Evolutionary conservation across 208 protist genomes (phyloP).

Genomic region (Leishmania tarentolae): DNA sequence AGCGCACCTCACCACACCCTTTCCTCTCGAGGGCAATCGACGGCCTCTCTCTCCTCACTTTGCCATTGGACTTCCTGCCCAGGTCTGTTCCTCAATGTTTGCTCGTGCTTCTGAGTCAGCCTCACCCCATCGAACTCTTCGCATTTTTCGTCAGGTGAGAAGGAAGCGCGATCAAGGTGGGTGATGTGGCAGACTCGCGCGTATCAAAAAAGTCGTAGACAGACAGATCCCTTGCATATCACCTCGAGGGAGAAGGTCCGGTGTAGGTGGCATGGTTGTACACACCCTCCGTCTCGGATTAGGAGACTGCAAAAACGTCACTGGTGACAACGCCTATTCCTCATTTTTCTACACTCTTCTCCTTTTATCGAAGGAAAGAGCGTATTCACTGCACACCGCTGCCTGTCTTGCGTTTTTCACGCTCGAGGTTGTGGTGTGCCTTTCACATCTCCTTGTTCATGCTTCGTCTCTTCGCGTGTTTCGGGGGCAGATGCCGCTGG

Average conservation of each 20-base stretch:
- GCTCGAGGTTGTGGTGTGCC: not conserved
- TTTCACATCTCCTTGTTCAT: not conserved
- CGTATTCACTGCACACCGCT: not conserved
- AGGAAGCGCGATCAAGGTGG: not conserved
- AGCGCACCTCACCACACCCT: no score
- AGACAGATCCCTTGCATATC: not conserved
- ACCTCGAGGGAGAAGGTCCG: not conserved
- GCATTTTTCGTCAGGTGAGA: not conserved
- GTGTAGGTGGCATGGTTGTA: not conserved
- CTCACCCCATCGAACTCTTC: not conserved
- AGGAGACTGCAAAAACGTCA: not conserved
- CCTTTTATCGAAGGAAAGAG: not conserved
- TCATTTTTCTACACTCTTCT: not conserved
- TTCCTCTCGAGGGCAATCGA: not conserved
- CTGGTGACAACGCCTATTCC: not conserved
- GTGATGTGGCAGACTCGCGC: not conserved
- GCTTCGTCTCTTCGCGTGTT: not conserved
- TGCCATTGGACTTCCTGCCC: not conserved
- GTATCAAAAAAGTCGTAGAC: not conserved
- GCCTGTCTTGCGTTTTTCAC: not conserved
- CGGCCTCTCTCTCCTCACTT: not conserved
- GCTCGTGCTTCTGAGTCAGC: not conserved
- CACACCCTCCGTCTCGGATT: not conserved
- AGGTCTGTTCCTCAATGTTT: not conserved
- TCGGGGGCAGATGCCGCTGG: not conserved